Conservation (phyloP, 1,139 yeast genomes). For the Meyerozyma carpophila region DNA sequence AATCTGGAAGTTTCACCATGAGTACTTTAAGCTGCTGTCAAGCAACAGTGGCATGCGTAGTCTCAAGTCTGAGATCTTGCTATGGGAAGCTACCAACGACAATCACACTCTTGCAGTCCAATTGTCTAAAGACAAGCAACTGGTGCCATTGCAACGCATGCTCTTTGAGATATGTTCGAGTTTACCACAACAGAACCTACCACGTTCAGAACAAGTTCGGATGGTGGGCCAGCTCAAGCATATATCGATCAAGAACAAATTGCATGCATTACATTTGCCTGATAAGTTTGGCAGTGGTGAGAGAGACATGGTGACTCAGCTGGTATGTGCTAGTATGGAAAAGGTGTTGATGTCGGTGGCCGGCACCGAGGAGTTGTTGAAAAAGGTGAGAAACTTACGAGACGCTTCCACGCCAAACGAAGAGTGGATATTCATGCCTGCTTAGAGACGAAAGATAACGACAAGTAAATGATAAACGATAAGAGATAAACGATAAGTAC, state of each 20-base stretch:
- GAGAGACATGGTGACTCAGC: neutral
- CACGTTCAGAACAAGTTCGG: constrained; percentile 9
- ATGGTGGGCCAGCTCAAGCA: constrained; percentile 23
- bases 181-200: constrained; percentile 12
- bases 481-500: too few relatives aligned
- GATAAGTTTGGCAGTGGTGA: neutral
- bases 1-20: constrained; percentile 39
- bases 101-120: constrained; percentile 13
- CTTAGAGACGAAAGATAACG: neutral
- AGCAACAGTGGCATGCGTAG: constrained; percentile 19
- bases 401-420: neutral
- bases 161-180: constrained; percentile 21
- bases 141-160: constrained; percentile 21
- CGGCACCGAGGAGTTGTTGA: neutral
- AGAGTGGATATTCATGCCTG: neutral
- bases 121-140: constrained; percentile 9
- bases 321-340: neutral
- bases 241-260: constrained; percentile 25
- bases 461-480: too few relatives aligned
- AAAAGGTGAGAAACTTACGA: neutral
- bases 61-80: constrained; percentile 27
- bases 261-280: constrained; percentile 13
- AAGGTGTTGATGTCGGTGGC: neutral
- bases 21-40: constrained; percentile 21
- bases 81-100: constrained; percentile 34